Evolutionary conservation across 441 rosid genomes (phyloP), one percentile per base, ranked within the genome.

Genomic region (Breynia disticha): DNA sequence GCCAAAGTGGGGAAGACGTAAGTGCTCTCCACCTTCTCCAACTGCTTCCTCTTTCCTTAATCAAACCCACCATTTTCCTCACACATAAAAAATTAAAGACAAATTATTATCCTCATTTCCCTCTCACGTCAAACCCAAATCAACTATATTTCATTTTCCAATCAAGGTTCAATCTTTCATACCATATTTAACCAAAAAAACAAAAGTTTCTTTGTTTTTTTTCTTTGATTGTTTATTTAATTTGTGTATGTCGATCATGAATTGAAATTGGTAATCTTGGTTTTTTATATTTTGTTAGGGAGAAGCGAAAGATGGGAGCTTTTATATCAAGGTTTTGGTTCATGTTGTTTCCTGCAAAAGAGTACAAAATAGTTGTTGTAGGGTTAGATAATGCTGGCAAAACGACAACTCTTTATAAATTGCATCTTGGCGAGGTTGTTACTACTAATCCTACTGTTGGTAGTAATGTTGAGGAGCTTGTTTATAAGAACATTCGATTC

Each of bases 371-470:
- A 37, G 93, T 84, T 48, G 97, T 93, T 22, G 97, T 93, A 17
- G 99, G 99, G 55, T 79, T 93, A 65, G 99, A 93, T 67, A 89
- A 93, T 72, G 99, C 97, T 2, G 97, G 97, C 17, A 93, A 93
- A 80, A 93, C 96, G 45, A 93, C 99, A 7, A 89, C 99, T 52
- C 95, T 93, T 74, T 93, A 93, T 64, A 89, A 89, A 64, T 75
- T 93, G 68, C 99, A 84, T 18, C 67, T 93, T 20, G 99, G 95
- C 5, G 99, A 93, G 73, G 99, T 93, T 16, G 99, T 93, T 18
- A 86, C 97, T n/a, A 89, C 99, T 50, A 93, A 93, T 66, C 96
- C 97, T 50, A 93, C 99, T 0, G 93, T 93, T 16, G 99, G 97
- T 0, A 89, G 99, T 67, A 93, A 89, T 46, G 99, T 93, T 15